These are phyloP conservation scores for Dinochytrium kinnereticum DNA, from an alignment of 371 early-diverging fungal genomes.

Conservation along the genomic window DNA sequence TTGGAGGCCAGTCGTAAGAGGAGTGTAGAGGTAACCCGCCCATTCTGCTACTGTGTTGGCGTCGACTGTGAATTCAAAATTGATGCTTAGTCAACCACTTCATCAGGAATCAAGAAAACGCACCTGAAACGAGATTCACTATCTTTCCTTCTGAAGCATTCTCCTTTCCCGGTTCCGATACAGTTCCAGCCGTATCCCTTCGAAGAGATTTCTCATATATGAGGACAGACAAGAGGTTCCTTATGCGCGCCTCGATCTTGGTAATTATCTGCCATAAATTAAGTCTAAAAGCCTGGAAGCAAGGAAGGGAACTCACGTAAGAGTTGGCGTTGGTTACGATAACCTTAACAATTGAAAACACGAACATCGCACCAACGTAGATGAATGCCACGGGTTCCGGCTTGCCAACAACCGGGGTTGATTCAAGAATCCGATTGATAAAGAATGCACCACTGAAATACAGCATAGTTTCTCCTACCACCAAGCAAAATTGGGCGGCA, in stretches of 20 bases:
- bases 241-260: conserved; percentile 36
- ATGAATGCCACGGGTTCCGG: conserved; percentile 39
- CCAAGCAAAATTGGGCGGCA: background rate
- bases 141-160: conserved; percentile 47
- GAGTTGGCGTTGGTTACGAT: conserved; percentile 42
- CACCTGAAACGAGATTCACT: conserved; percentile 49
- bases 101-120: conserved; percentile 20
- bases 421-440: conserved; percentile 42
- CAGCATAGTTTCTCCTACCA: background rate
- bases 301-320: background rate
- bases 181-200: background rate
- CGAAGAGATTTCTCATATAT: conserved; percentile 51
- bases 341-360: conserved; percentile 13
- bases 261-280: conserved; percentile 28
- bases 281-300: background rate
- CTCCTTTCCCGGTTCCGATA: conserved; percentile 15
- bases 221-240: conserved; percentile 42
- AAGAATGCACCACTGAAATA: conserved; percentile 43
- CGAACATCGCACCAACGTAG: conserved; percentile 40
- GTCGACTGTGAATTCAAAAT: conserved; percentile 1
- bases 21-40: conserved; percentile 39
- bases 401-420: conserved; percentile 13
- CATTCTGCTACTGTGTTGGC: conserved; percentile 42
- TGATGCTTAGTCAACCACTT: conserved; percentile 13
- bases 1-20: conserved; percentile 35